These are phyloP conservation scores for Nakataea oryzae DNA, from an alignment of 2,329 filamentous ascomycete species.

Conservation along the genomic window DNA sequence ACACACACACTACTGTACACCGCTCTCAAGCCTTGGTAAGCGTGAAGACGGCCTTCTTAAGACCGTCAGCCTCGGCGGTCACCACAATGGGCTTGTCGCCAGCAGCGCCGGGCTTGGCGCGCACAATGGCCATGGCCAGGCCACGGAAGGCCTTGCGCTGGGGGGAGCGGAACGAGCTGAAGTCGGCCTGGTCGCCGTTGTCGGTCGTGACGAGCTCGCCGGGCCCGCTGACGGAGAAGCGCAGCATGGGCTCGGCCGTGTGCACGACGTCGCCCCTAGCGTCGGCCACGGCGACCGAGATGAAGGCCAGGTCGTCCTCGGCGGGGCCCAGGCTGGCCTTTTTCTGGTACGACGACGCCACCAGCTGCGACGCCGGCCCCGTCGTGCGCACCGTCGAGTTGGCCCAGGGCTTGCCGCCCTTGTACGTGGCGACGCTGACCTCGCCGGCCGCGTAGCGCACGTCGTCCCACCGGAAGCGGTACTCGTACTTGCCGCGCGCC, in stretches of 20 bases:
- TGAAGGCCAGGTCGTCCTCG: constrained; percentile 32
- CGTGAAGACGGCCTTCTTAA: constrained; percentile 4
- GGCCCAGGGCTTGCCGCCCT: constrained; percentile 35
- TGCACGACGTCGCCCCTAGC: constrained; percentile 30
- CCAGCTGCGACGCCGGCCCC: constrained; percentile 25
- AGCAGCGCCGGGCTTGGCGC: constrained; percentile 10
- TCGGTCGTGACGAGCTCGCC: constrained; percentile 39
- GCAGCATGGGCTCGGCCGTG: constrained; percentile 27
- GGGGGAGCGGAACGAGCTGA: constrained; percentile 27
- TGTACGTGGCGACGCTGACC: constrained; percentile 34
- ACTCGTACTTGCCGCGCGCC: constrained; percentile 23
- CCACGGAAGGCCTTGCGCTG: constrained; percentile 30
- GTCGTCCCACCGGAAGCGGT: constrained; percentile 42
- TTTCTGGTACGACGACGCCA: constrained; percentile 25
- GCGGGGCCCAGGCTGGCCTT: constrained; percentile 22
- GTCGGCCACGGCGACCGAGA: constrained; percentile 34
- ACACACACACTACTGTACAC: no score
- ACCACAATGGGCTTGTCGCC: constrained; percentile 13
- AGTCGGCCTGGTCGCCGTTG: constrained; percentile 37
- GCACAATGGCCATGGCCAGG: constrained; percentile 27
- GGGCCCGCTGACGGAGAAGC: constrained; percentile 29
- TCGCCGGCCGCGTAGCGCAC: constrained; percentile 36
- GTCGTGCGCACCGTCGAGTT: constrained; percentile 27
- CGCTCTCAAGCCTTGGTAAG: neutral
- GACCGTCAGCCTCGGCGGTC: constrained; percentile 7